These are phyloP conservation scores for Hippophae tibetana DNA, from an alignment of 306 rosid genomes.

Conservation along the genomic window DNA sequence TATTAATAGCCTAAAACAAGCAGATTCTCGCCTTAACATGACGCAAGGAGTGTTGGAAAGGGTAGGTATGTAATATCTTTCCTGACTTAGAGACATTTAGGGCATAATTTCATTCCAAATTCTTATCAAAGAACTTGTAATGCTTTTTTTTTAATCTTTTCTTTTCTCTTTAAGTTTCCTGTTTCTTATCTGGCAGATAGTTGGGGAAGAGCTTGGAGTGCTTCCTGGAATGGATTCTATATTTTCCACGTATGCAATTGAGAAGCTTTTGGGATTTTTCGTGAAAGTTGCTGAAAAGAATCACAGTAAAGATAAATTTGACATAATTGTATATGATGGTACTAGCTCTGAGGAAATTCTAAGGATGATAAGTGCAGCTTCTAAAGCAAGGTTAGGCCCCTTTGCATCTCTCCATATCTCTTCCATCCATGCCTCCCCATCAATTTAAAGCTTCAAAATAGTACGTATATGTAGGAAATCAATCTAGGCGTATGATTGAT, in stretches of 20 bases:
- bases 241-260: slow-evolving; percentile 50
- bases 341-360: slow-evolving; percentile 68
- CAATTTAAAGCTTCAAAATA: no score
- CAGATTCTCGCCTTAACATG: slow-evolving; percentile 73
- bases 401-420: slow-evolving; percentile 2
- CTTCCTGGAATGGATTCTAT: slow-evolving; percentile 90
- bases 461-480: no score
- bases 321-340: slow-evolving; percentile 76
- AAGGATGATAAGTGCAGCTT: slow-evolving; percentile 61
- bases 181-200: slow-evolving; percentile 38
- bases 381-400: slow-evolving; percentile 67
- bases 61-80: slow-evolving; percentile 66
- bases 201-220: slow-evolving; percentile 95
- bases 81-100: slow-evolving; percentile 10
- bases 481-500: no score
- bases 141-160: neutral
- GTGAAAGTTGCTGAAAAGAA: slow-evolving; percentile 31
- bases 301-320: slow-evolving; percentile 44
- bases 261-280: slow-evolving; percentile 53
- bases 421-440: neutral
- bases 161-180: slow-evolving; percentile 3
- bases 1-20: slow-evolving; percentile 67
- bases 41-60: slow-evolving; percentile 86
- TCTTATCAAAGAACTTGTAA: neutral
- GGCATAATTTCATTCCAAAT: slow-evolving; percentile 8